phyloP scores from a whole-genome alignment of 768 basidiomycete genomes.

The Termitomyces sp. region DNA sequence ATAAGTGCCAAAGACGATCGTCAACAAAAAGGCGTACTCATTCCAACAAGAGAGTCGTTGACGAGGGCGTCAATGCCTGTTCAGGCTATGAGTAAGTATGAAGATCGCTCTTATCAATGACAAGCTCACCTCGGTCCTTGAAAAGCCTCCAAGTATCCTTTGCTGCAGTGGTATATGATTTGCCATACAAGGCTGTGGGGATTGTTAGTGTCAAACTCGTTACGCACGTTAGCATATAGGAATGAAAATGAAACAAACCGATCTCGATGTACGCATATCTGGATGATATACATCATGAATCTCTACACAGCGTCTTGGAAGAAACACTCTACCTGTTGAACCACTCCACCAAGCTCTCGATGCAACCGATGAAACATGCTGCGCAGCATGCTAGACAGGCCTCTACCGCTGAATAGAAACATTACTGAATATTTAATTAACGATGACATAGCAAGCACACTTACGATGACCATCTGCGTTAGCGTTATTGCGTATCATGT shows the following conservation, averaged over 20 bases:
- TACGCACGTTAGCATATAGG: background rate
- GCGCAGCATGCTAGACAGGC: conserved; percentile 76
- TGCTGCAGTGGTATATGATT: conserved; percentile 73
- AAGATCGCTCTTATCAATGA: conserved; percentile 5
- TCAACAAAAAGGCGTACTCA: conserved; percentile 42
- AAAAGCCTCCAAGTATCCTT: conserved; percentile 81
- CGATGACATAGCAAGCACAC: conserved; percentile 18
- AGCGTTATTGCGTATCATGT: conserved; percentile 52
- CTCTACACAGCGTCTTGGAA: background rate
- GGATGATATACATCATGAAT: background rate
- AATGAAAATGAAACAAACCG: conserved; percentile 30
- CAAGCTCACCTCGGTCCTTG: conserved; percentile 53
- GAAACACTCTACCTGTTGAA: conserved; percentile 57
- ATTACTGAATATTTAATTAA: background rate
- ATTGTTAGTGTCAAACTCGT: background rate
- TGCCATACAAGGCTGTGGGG: conserved; percentile 69
- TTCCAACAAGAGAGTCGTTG: conserved; percentile 77
- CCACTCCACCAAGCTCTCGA: conserved; percentile 65
- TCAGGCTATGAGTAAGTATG: conserved; percentile 5
- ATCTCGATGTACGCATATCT: conserved; percentile 85
- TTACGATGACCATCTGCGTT: conserved; percentile 60
- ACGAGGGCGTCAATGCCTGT: conserved; percentile 69
- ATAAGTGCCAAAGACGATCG: background rate
- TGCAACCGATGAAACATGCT: conserved; percentile 67
- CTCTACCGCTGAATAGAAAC: conserved; percentile 48